Evolutionary conservation across 2,329 filamentous ascomycete genomes (phyloP).

Genomic region (Alternaria longipes): DNA sequence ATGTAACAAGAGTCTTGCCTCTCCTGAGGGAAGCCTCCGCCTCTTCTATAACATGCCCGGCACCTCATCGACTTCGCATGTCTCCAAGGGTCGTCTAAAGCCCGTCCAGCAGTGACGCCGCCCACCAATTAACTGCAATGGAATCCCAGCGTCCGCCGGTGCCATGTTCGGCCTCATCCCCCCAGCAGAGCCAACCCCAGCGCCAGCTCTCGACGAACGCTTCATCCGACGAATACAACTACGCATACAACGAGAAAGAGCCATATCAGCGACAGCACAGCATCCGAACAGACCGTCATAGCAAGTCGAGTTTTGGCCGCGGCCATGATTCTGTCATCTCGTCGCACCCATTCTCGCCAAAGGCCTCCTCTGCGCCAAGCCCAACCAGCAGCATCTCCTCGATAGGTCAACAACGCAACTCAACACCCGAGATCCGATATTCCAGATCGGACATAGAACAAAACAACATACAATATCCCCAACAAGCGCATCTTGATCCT

Average conservation of each 20-base stretch:
- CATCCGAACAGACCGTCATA: slow-evolving; percentile 27
- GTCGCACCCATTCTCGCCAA: slow-evolving; percentile 49
- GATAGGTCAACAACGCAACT: slow-evolving; percentile 26
- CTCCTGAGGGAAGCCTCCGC: slow-evolving; percentile 44
- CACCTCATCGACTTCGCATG: slow-evolving; percentile 32
- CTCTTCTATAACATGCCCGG: slow-evolving; percentile 48
- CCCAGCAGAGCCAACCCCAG: slow-evolving; percentile 27
- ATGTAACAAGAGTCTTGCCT: slow-evolving; percentile 48
- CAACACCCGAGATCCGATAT: slow-evolving; percentile 28
- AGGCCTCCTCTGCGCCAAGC: slow-evolving; percentile 46
- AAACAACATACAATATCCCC: slow-evolving; percentile 30
- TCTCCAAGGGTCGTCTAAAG: slow-evolving; percentile 36
- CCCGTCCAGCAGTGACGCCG: slow-evolving; percentile 34
- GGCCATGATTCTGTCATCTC: slow-evolving; percentile 52
- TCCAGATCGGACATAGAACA: slow-evolving; percentile 15
- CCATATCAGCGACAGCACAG: slow-evolving; percentile 26
- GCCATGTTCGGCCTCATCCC: slow-evolving; percentile 36
- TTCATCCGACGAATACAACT: slow-evolving; percentile 23
- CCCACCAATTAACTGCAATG: slow-evolving; percentile 39
- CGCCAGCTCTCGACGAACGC: slow-evolving; percentile 18
- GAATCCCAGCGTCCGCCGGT: slow-evolving; percentile 44
- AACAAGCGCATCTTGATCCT: slow-evolving; percentile 44
- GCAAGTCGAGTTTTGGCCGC: slow-evolving; percentile 36
- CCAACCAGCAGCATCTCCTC: slow-evolving; percentile 46
- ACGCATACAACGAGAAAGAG: slow-evolving; percentile 40